Evolutionary conservation across 2,329 filamentous ascomycete genomes (phyloP).

Genomic region (Scleromitrula shiraiana): DNA sequence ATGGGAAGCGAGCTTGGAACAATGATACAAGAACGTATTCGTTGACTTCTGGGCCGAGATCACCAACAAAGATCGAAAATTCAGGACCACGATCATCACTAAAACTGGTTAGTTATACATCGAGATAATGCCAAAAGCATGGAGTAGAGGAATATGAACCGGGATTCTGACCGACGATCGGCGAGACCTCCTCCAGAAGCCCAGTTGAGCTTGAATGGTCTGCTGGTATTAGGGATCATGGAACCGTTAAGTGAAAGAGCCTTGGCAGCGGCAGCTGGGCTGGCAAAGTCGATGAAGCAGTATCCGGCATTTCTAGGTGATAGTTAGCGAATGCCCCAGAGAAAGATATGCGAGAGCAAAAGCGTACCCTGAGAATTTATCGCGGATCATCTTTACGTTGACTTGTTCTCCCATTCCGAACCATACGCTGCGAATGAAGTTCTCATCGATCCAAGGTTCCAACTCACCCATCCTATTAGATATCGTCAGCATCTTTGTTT

Average conservation of each 20-base stretch:
- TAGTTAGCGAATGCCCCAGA: not conserved
- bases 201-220: conserved; percentile 99
- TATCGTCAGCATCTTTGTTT: conserved; percentile 8
- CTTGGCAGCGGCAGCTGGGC: conserved; percentile 78
- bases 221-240: conserved; percentile 85
- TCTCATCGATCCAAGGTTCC: conserved; percentile 98
- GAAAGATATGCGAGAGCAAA: not conserved
- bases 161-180: conserved; percentile 67
- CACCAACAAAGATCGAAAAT: conserved; percentile 95
- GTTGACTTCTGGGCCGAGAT: conserved; percentile 96
- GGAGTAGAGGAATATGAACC: conserved; percentile 24
- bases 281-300: conserved; percentile 92
- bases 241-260: conserved; percentile 84
- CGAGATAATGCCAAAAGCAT: conserved; percentile 4
- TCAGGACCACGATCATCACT: conserved; percentile 95
- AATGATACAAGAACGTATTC: conserved; percentile 96
- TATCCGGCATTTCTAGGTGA: conserved; percentile 80
- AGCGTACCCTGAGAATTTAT: conserved; percentile 92
- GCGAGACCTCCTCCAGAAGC: conserved; percentile 92
- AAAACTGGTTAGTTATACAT: conserved; percentile 22
- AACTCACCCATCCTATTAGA: conserved; percentile 88
- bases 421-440: conserved; percentile 90
- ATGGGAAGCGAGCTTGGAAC: conserved; percentile 92
- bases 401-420: conserved; percentile 89
- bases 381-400: conserved; percentile 98